phyloP scores from a whole-genome alignment of 352 stramenopile genomes.

The Phytophthora cactorum region DNA sequence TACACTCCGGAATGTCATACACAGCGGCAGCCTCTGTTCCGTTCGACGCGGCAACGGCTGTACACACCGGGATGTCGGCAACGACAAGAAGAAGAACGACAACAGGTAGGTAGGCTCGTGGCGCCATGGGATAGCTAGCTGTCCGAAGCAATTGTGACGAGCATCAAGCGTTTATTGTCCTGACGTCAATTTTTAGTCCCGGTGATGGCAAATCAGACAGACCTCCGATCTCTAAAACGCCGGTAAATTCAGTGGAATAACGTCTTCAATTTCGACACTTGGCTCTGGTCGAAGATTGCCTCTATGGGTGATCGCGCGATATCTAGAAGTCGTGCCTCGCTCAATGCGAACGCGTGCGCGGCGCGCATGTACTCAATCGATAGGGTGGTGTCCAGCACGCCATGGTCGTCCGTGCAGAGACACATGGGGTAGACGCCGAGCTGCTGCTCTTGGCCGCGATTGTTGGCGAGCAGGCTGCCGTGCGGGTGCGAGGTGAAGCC shows the following conservation, averaged over 20 bases:
- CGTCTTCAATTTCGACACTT: constrained; percentile 33
- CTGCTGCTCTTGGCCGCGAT: constrained; percentile 30
- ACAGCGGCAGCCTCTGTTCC: constrained; percentile 16
- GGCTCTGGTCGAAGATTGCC: constrained; percentile 65
- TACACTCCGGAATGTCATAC: constrained; percentile 46
- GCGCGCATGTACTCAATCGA: constrained; percentile 90
- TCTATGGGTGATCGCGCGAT: constrained; percentile 55
- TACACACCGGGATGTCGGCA: neutral
- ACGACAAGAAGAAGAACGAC: constrained; percentile 4
- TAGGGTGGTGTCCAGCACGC: constrained; percentile 91
- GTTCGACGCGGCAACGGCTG: constrained; percentile 7
- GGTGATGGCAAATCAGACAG: constrained; percentile 12
- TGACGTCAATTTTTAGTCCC: constrained; percentile 9
- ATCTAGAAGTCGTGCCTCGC: constrained; percentile 42
- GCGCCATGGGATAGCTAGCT: neutral
- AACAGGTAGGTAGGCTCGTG: neutral
- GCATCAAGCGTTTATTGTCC: neutral
- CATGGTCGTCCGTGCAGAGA: constrained; percentile 94
- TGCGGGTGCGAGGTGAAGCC: constrained; percentile 87
- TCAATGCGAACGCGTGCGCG: constrained; percentile 75
- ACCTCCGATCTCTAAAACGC: neutral
- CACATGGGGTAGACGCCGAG: constrained; percentile 77
- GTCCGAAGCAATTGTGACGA: constrained; percentile 17
- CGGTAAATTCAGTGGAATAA: constrained; percentile 24
- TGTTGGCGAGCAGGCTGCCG: constrained; percentile 52